These are phyloP conservation scores for Globisporangium cystogenes DNA, from an alignment of 352 stramenopile genomes.

Conservation along the genomic window DNA sequence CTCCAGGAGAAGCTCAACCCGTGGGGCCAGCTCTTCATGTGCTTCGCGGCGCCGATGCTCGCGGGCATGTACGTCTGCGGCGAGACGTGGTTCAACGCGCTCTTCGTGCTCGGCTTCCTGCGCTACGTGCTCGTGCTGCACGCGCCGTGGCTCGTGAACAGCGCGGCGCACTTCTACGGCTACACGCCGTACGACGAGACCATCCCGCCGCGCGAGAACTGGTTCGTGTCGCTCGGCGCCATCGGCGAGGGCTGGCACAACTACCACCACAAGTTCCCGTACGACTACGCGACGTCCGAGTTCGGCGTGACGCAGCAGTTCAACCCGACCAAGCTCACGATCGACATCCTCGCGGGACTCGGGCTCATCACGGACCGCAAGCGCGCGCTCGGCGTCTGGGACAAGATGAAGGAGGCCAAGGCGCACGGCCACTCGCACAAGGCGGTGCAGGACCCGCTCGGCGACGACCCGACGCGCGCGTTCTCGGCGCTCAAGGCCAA, in stretches of 20 bases:
- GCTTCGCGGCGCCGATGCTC: constrained; percentile 93
- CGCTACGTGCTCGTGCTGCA: constrained; percentile 96
- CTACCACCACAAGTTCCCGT: constrained; percentile 97
- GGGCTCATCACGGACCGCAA: constrained; percentile 95
- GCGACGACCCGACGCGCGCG: constrained; percentile 40
- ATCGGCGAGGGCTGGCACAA: constrained; percentile 99
- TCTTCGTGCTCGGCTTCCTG: constrained; percentile 95
- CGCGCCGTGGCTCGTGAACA: constrained; percentile 99
- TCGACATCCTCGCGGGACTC: constrained; percentile 91
- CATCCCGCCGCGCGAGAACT: constrained; percentile 94
- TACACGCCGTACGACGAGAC: constrained; percentile 98
- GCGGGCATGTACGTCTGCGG: constrained; percentile 90
- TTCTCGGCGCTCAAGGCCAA: constrained; percentile 72
- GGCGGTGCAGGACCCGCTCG: constrained; percentile 39
- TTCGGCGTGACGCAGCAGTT: constrained; percentile 96
- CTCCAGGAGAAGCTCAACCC: constrained; percentile 95
- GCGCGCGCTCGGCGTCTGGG: constrained; percentile 92
- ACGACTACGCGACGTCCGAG: constrained; percentile 97
- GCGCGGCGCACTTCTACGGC: constrained; percentile 96
- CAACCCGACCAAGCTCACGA: constrained; percentile 98
- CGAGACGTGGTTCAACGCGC: constrained; percentile 93
- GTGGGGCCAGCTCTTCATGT: constrained; percentile 94
- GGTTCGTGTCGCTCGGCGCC: constrained; percentile 93
- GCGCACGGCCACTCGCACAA: constrained; percentile 19
- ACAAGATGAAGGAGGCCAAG: constrained; percentile 82